phyloP scores from a whole-genome alignment of 1,284 basidiomycete species.

The Cryptococcus deneoformans region DNA sequence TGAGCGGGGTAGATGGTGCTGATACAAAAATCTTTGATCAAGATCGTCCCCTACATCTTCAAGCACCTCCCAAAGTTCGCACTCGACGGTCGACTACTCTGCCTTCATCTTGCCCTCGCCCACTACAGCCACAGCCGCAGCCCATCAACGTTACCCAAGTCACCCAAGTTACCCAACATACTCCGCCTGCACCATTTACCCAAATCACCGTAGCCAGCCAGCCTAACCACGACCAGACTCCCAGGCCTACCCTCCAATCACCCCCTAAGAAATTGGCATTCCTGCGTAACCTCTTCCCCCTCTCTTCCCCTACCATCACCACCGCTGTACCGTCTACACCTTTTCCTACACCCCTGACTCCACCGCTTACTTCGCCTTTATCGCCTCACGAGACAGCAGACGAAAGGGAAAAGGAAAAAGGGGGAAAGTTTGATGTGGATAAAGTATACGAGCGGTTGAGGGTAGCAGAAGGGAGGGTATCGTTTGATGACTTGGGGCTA shows the following conservation, averaged over 20 bases:
- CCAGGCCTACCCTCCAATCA: too few species aligned
- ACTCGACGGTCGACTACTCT: not conserved
- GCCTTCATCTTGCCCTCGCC: not conserved
- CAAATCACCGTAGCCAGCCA: too few species aligned
- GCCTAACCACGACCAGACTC: too few species aligned
- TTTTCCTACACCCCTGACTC: not conserved
- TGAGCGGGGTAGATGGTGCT: not conserved
- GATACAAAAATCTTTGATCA: not conserved
- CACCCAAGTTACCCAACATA: too few species aligned
- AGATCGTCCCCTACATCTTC: not conserved
- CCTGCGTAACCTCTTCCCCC: not conserved
- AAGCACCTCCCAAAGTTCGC: not conserved
- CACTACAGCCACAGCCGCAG: too few species aligned
- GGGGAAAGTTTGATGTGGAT: slow-evolving; percentile 1
- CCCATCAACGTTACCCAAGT: too few species aligned
- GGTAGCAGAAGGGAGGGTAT: not conserved
- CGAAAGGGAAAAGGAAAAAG: too few species aligned
- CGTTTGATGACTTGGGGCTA: not conserved
- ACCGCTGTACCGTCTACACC: not conserved
- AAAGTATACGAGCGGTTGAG: not conserved
- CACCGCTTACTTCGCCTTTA: not conserved
- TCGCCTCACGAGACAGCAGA: not conserved
- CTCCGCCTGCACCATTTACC: too few species aligned
- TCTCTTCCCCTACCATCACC: not conserved
- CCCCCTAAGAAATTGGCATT: not conserved